Percentiles rank a stretch among this genome's conserved stretches.
Conservation (phyloP, 2,329 filamentous ascomycete species). For the Venturiaceae sp. region DNA sequence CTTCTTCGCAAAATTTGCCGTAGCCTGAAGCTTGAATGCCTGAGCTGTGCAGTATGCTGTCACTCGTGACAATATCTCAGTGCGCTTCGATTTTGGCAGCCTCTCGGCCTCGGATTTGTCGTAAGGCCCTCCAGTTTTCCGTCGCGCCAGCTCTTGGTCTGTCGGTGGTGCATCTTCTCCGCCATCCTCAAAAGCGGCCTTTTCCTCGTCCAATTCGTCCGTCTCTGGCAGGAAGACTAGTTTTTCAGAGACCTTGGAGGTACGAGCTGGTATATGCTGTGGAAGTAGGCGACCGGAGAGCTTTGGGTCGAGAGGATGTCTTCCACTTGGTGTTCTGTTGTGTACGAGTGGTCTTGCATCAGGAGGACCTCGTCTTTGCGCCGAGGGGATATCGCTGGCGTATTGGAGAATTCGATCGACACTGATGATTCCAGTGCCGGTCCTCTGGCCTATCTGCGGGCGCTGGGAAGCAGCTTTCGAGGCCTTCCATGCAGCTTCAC, state of each 20-base stretch:
- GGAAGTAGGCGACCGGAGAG: slow-evolving; percentile 47
- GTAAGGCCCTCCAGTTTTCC: slow-evolving; percentile 50
- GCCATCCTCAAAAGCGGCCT: slow-evolving; percentile 43
- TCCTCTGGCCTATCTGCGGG: slow-evolving; percentile 22
- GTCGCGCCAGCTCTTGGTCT: slow-evolving; percentile 57
- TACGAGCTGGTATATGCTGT: slow-evolving; percentile 66
- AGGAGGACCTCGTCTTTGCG: slow-evolving; percentile 70
- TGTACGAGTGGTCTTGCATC: slow-evolving; percentile 35
- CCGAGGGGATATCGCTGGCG: slow-evolving; percentile 88
- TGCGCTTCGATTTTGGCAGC: slow-evolving; percentile 72
- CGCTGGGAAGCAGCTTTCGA: slow-evolving; percentile 20
- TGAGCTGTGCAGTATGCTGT: slow-evolving; percentile 97
- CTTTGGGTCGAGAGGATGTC: slow-evolving; percentile 43
- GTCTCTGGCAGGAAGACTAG: slow-evolving; percentile 90
- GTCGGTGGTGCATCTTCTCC: slow-evolving; percentile 57
- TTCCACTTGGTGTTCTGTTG: slow-evolving; percentile 37
- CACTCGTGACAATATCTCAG: slow-evolving; percentile 74
- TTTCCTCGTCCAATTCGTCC: slow-evolving; percentile 39
- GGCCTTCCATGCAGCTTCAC: slow-evolving; percentile 32
- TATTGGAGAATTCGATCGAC: slow-evolving; percentile 95
- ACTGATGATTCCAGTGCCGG: slow-evolving; percentile 61
- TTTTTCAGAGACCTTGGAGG: slow-evolving; percentile 92
- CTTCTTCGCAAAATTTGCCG: slow-evolving; percentile 80
- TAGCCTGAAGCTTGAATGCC: slow-evolving; percentile 78
- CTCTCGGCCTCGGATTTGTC: slow-evolving; percentile 92